A percentile compares a stretch with the other conserved stretches of the same genome.
Conservation (phyloP, 2,329 filamentous ascomycete genomes). For the Gremmenia infestans region DNA sequence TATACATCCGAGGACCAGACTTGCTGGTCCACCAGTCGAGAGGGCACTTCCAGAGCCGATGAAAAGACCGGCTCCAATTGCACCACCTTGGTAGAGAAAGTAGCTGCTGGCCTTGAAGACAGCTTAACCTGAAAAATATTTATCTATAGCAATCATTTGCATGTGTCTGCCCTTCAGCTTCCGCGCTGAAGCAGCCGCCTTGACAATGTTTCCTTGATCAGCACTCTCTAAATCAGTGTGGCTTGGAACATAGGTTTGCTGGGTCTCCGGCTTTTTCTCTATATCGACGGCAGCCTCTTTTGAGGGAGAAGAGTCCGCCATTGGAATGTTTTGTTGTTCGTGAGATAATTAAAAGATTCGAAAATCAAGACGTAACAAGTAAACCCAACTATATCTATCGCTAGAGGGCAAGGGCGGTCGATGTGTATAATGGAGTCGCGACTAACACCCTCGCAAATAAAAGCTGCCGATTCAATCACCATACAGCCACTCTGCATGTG, state of each 20-base stretch:
- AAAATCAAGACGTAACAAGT: background rate
- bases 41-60: conserved; percentile 48
- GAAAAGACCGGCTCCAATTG: conserved; percentile 66
- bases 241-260: conserved; percentile 46
- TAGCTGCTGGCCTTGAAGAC: background rate
- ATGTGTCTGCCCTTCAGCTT: conserved; percentile 40
- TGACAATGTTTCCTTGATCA: conserved; percentile 12
- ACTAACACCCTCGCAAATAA: background rate
- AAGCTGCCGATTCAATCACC: background rate
- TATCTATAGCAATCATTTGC: conserved; percentile 44
- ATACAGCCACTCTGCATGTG: background rate
- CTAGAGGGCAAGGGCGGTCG: too few relatives aligned
- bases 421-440: background rate
- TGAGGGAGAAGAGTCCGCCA: background rate
- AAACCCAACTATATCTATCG: too few relatives aligned
- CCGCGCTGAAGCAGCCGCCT: conserved; percentile 8
- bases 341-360: too few relatives aligned
- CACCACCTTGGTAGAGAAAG: conserved; percentile 32
- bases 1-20: conserved; percentile 40
- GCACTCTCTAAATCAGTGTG: conserved; percentile 36
- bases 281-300: background rate
- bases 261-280: conserved; percentile 51
- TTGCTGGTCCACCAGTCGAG: conserved; percentile 29
- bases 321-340: background rate
- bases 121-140: background rate